Conservation (phyloP, 1,284 basidiomycete genomes). For the Afroboletus lepidellus region DNA sequence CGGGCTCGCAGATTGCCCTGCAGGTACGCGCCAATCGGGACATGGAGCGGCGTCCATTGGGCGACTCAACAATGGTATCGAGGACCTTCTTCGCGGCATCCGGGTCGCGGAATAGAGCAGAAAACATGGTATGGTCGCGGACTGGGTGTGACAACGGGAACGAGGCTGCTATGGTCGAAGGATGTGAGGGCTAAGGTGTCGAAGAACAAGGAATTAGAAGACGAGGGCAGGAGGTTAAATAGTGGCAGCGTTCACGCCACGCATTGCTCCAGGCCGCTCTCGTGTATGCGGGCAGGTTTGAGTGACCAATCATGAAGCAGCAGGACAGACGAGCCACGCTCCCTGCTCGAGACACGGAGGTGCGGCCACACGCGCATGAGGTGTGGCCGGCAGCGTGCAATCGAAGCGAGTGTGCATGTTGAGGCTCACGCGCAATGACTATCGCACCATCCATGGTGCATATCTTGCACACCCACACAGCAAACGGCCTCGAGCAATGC, state of each 20-base stretch:
- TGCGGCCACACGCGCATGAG: constrained; percentile 26
- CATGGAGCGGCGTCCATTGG: constrained; percentile 60
- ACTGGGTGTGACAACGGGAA: constrained; percentile 37
- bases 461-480: constrained; percentile 18
- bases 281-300: constrained; percentile 32
- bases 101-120: constrained; percentile 59
- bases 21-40: constrained; percentile 72
- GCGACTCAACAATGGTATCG: constrained; percentile 65
- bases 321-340: constrained; percentile 29
- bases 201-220: constrained; percentile 45
- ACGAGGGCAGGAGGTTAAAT: constrained; percentile 29
- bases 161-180: constrained; percentile 30
- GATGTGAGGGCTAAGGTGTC: constrained; percentile 43
- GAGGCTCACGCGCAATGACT: constrained; percentile 8
- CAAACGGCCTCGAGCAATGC: constrained; percentile 11
- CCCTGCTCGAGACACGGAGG: constrained; percentile 21
- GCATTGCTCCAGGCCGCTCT: constrained; percentile 23
- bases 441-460: constrained; percentile 7
- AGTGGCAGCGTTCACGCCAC: constrained; percentile 31
- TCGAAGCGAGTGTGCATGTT: constrained; percentile 11
- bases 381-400: constrained; percentile 23
- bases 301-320: constrained; percentile 26
- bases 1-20: constrained; percentile 66
- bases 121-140: constrained; percentile 52
- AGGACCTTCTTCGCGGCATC: constrained; percentile 61